These are phyloP conservation scores for Chrysanthemum seticuspe DNA, from an alignment of 129 eudicot genomes.

Conservation along the genomic window DNA sequence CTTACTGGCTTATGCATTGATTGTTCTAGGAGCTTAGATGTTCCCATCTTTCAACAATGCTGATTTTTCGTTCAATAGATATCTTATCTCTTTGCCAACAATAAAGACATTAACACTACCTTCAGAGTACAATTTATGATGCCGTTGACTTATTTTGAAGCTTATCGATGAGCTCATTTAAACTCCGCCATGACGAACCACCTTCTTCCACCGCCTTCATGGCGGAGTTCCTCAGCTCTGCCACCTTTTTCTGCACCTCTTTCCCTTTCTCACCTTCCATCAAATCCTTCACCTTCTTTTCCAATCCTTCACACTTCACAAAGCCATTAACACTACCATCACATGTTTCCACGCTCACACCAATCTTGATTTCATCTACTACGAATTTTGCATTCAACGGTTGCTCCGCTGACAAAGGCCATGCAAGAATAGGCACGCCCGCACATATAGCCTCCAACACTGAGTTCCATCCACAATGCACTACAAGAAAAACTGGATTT, in stretches of 20 bases:
- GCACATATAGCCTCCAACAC: slow-evolving; percentile 32
- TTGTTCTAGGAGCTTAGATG: too few species aligned
- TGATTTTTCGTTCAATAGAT: too few species aligned
- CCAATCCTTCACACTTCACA: slow-evolving; percentile 35
- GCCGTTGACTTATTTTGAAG: not conserved
- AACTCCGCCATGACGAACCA: slow-evolving; percentile 37
- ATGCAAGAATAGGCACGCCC: slow-evolving; percentile 34
- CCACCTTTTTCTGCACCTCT: slow-evolving; percentile 36
- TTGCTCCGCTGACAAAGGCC: slow-evolving; percentile 38
- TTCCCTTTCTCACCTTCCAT: slow-evolving; percentile 49
- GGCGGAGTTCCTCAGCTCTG: slow-evolving; percentile 22
- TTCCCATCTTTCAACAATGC: too few species aligned
- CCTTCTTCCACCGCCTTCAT: slow-evolving; percentile 35
- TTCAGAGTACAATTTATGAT: too few species aligned
- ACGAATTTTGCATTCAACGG: slow-evolving; percentile 32
- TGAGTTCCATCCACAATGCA: slow-evolving; percentile 42
- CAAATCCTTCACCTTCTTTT: slow-evolving; percentile 39
- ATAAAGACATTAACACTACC: too few species aligned
- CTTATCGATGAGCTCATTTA: slow-evolving; percentile 30
- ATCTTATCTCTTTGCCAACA: too few species aligned
- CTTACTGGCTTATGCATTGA: too few species aligned
- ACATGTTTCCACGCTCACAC: slow-evolving; percentile 32
- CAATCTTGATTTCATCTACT: slow-evolving; percentile 35
- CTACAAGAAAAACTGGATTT: too few species aligned
- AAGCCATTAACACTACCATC: slow-evolving; percentile 37